Percentiles rank a stretch among this genome's conserved stretches.
Evolutionary conservation across 2,329 filamentous ascomycete genomes (phyloP).

Genomic region (Furcasterigmium furcatum): DNA sequence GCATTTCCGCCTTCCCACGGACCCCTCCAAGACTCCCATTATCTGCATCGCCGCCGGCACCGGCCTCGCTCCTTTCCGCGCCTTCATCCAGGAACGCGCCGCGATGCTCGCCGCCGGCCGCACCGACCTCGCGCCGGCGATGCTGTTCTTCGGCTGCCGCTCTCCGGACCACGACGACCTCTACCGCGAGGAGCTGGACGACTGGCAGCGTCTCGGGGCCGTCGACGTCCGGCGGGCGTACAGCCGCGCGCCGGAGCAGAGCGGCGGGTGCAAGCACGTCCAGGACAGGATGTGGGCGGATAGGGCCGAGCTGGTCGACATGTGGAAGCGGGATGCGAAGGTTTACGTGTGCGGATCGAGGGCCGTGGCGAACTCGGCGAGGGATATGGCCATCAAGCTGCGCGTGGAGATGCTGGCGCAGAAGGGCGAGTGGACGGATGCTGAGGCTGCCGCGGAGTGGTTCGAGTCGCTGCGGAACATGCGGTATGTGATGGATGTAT

Average conservation of each 20-base stretch:
- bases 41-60: conserved; percentile 36
- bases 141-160: conserved; percentile 49
- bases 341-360: conserved; percentile 60
- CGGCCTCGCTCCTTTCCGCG: conserved; percentile 27
- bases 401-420: conserved; percentile 19
- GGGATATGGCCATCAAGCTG: conserved; percentile 20
- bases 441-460: conserved; percentile 40
- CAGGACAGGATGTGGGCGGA: conserved; percentile 38
- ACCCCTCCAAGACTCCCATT: conserved; percentile 32
- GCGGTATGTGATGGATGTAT: conserved; percentile 59
- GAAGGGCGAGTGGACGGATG: conserved; percentile 23
- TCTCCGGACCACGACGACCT: conserved; percentile 38
- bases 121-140: conserved; percentile 21
- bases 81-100: conserved; percentile 15
- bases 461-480: conserved; percentile 49
- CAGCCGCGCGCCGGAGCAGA: conserved; percentile 32
- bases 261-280: conserved; percentile 45
- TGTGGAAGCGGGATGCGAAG: conserved; percentile 38
- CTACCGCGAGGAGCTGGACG: conserved; percentile 37
- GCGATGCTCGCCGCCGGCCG: conserved; percentile 42
- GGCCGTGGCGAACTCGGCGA: conserved; percentile 36
- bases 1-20: conserved; percentile 38
- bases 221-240: conserved; percentile 61
- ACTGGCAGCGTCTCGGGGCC: conserved; percentile 40
- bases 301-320: conserved; percentile 19